phyloP scores from a whole-genome alignment of 116 monocot genomes.

The Phalaenopsis hybrid region DNA sequence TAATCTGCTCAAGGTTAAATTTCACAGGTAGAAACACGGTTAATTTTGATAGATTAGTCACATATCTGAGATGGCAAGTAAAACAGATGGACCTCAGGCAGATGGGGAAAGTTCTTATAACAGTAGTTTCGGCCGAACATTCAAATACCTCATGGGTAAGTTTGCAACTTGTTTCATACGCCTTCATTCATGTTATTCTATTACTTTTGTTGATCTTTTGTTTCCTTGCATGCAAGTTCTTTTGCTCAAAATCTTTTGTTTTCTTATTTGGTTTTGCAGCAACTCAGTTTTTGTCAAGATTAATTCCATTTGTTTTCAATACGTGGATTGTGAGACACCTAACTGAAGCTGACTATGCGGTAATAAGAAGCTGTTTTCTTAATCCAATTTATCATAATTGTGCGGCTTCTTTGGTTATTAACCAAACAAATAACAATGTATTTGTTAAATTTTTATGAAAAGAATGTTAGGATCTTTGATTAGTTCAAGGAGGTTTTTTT shows the following conservation, averaged over 20 bases:
- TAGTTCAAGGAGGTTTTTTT: neutral
- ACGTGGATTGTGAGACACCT: constrained; percentile 64
- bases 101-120: neutral
- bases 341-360: constrained; percentile 45
- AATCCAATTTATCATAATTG: neutral
- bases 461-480: neutral
- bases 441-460: neutral
- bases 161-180: neutral
- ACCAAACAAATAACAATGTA: neutral
- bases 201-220: neutral
- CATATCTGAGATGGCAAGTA: neutral
- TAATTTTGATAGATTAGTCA: neutral
- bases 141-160: constrained; percentile 46
- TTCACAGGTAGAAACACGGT: neutral
- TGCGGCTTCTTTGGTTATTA: neutral
- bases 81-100: neutral
- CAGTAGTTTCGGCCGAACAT: constrained; percentile 30
- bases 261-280: constrained; percentile 25
- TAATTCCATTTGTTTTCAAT: constrained; percentile 59
- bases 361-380: constrained; percentile 13
- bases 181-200: neutral
- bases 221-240: neutral
- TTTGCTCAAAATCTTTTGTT: neutral
- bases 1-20: neutral
- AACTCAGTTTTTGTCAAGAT: constrained; percentile 62